A percentile compares a stretch with the other conserved stretches of the same genome.
Evolutionary conservation across 495 filamentous ascomycete genomes (phyloP).

Genomic region (Annulohypoxylon maeteangense): DNA sequence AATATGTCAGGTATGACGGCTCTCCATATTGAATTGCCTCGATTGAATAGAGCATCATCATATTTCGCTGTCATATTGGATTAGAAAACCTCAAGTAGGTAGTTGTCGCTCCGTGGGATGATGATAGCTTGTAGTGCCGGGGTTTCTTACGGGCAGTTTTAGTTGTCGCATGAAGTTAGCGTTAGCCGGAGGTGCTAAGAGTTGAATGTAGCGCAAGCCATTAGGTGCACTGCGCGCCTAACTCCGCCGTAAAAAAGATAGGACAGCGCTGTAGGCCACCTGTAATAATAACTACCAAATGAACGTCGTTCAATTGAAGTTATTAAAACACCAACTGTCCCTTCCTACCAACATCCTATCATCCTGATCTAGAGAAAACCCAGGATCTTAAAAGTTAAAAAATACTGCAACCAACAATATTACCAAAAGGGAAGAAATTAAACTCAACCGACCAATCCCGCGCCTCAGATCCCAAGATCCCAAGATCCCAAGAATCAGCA

Average conservation of each 20-base stretch:
- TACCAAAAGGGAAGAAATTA: slow-evolving; percentile 1
- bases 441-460: slow-evolving; percentile 5
- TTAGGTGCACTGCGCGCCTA: neutral
- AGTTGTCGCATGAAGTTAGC: neutral
- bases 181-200: neutral
- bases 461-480: slow-evolving; percentile 1
- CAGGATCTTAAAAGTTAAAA: neutral
- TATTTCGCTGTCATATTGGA: neutral
- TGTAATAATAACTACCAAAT: neutral
- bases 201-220: neutral
- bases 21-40: neutral
- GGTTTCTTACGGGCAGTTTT: too few relatives aligned
- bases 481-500: slow-evolving; percentile 9
- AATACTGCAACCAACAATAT: neutral
- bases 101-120: too few relatives aligned
- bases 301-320: neutral
- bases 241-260: neutral
- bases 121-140: too few relatives aligned
- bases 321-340: neutral
- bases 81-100: too few relatives aligned
- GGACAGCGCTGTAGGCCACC: neutral
- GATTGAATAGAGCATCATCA: neutral
- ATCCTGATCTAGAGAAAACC: neutral
- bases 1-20: too few relatives aligned
- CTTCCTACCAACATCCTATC: neutral